Evolutionary conservation across 1,284 basidiomycete species (phyloP).

Genomic region (Golubevia sp.): DNA sequence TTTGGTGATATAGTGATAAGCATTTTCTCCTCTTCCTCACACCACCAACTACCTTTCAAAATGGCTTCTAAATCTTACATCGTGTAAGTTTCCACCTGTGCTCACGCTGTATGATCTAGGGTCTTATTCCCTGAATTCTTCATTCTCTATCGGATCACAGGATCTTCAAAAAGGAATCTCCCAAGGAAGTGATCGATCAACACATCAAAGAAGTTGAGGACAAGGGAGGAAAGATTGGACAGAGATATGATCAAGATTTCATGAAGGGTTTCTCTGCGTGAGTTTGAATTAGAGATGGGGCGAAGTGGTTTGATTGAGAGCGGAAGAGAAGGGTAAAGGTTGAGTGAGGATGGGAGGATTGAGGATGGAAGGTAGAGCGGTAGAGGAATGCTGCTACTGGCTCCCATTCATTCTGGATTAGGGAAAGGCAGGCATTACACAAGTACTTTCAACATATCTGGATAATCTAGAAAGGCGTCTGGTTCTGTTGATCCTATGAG

Average conservation of each 20-base stretch:
- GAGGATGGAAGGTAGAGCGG: background rate
- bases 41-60: background rate
- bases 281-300: background rate
- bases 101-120: background rate
- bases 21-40: background rate
- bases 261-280: conserved; percentile 44
- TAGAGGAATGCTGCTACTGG: too few relatives aligned
- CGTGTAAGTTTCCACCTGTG: background rate
- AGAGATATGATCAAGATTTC: conserved; percentile 42
- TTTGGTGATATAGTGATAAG: background rate
- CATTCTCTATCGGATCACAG: conserved; percentile 9
- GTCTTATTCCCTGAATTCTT: background rate
- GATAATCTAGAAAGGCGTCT: too few relatives aligned
- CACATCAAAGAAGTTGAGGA: conserved; percentile 22
- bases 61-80: background rate
- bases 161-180: conserved; percentile 40
- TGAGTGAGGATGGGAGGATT: background rate
- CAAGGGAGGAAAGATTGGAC: conserved; percentile 41
- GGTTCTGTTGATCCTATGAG: too few relatives aligned
- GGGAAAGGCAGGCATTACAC: too few relatives aligned
- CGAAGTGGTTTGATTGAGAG: background rate
- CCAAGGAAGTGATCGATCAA: conserved; percentile 30
- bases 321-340: background rate
- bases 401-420: too few relatives aligned
- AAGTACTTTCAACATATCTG: too few relatives aligned